Conservation (phyloP, 352 stramenopile species). For the Achlya hypogyna region DNA sequence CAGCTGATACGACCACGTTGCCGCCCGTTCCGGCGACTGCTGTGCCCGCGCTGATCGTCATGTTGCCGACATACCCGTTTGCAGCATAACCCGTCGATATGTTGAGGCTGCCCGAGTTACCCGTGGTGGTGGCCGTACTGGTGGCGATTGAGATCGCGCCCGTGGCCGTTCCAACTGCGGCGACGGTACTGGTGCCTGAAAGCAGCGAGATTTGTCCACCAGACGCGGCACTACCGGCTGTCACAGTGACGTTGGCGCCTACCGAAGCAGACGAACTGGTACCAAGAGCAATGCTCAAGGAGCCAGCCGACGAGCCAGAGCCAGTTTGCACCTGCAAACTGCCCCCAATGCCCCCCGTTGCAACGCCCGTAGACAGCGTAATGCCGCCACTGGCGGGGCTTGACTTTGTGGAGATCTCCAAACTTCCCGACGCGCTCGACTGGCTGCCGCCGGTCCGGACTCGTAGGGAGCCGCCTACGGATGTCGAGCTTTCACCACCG, state of each 20-base stretch:
- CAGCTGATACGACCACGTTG: neutral
- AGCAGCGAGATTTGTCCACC: neutral
- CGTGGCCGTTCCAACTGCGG: neutral
- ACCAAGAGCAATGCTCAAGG: neutral
- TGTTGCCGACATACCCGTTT: neutral
- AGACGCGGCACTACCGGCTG: neutral
- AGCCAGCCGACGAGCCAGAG: neutral
- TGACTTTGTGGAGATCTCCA: conserved; percentile 37
- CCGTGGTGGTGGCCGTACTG: neutral
- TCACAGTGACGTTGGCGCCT: neutral
- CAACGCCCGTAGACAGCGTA: neutral
- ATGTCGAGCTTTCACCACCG: neutral
- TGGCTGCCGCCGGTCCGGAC: conserved; percentile 8
- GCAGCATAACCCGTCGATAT: neutral
- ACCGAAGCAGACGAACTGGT: neutral
- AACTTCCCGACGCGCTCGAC: conserved; percentile 26
- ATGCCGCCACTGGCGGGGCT: conserved; percentile 23
- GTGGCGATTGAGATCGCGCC: neutral
- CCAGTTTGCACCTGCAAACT: neutral
- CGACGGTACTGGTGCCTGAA: neutral
- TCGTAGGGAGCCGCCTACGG: neutral
- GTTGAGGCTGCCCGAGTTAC: neutral
- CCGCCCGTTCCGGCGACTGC: neutral
- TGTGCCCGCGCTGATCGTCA: neutral
- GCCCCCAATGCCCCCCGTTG: neutral